A percentile compares a stretch with the other conserved stretches of the same genome.
These are phyloP conservation scores for Hibiscus trionum DNA, from an alignment of 345 rosid genomes.

Conservation along the genomic window DNA sequence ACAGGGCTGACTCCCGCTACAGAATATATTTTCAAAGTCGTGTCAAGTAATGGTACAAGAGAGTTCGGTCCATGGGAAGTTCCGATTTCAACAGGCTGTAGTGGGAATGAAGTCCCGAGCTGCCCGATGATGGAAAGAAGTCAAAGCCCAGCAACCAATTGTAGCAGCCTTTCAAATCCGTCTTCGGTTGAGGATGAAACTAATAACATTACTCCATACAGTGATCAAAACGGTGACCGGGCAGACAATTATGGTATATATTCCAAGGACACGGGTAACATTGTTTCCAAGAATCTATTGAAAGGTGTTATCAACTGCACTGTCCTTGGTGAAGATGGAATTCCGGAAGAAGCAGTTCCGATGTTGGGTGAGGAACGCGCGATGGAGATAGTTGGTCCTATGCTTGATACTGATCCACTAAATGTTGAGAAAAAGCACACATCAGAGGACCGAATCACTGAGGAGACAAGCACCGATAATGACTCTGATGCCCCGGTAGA, in stretches of 20 bases:
- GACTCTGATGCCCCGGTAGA: constrained; percentile 32
- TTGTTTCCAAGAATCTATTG: too few species aligned
- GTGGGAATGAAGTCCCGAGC: constrained; percentile 37
- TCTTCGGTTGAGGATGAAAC: constrained; percentile 85
- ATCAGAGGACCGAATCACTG: constrained; percentile 21
- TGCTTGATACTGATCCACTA: constrained; percentile 24
- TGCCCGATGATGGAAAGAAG: constrained; percentile 57
- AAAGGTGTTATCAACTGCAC: constrained; percentile 14
- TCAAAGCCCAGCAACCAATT: constrained; percentile 80
- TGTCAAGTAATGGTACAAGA: constrained; percentile 38
- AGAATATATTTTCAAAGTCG: constrained; percentile 60
- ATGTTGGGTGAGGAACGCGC: constrained; percentile 25
- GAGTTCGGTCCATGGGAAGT: constrained; percentile 50
- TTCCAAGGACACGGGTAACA: background rate
- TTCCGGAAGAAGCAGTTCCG: constrained; percentile 27
- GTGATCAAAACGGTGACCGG: constrained; percentile 39
- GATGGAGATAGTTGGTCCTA: constrained; percentile 15
- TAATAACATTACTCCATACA: constrained; percentile 35
- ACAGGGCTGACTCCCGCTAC: constrained; percentile 58
- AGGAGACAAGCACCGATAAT: constrained; percentile 35
- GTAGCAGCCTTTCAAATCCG: constrained; percentile 80
- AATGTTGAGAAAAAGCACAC: constrained; percentile 33
- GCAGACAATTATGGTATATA: constrained; percentile 32
- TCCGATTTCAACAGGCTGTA: constrained; percentile 29
- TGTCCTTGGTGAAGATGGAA: constrained; percentile 20